A percentile compares a stretch with the other conserved stretches of the same genome.
These are phyloP conservation scores for Cinnamomum chago DNA, from an alignment of 164 flowering plant genomes.

Conservation along the genomic window DNA sequence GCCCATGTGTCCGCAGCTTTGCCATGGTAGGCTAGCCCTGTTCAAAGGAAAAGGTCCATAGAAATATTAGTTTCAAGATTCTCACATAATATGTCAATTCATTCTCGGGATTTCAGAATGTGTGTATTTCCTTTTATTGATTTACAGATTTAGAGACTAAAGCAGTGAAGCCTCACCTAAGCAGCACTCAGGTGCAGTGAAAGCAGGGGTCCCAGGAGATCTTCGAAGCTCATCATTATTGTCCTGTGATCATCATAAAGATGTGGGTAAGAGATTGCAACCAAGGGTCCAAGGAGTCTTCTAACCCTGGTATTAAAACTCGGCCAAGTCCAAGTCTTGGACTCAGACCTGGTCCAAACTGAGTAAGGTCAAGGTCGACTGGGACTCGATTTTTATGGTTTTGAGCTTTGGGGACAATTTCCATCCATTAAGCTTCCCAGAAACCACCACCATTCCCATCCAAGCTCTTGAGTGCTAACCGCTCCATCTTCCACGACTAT, in stretches of 20 bases:
- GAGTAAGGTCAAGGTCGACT: too few relatives aligned
- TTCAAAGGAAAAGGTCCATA: constrained; percentile 1
- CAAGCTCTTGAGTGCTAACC: constrained; percentile 3
- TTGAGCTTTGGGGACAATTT: too few relatives aligned
- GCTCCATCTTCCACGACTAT: constrained; percentile 89
- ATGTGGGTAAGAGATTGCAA: too few relatives aligned
- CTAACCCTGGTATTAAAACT: too few relatives aligned
- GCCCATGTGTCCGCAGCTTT: constrained; percentile 98
- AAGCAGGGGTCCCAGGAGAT: constrained; percentile 45
- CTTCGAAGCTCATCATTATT: constrained; percentile 89
- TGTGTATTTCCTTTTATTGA: background rate
- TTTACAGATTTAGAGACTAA: too few relatives aligned
- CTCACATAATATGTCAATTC: background rate
- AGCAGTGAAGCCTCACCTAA: constrained; percentile 18
- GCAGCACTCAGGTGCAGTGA: constrained; percentile 94
- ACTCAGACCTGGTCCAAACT: too few relatives aligned
- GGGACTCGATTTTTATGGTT: too few relatives aligned
- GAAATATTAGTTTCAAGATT: background rate
- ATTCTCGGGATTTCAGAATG: background rate
- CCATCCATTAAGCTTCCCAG: constrained; percentile 31
- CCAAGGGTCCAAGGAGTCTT: too few relatives aligned
- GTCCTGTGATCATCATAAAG: constrained; percentile 39
- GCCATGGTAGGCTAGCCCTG: constrained; percentile 84
- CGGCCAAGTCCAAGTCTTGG: too few relatives aligned
- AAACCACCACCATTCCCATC: constrained; percentile 32